Conservation (phyloP, 306 rosid genomes). For the Castanopsis chinensis region DNA sequence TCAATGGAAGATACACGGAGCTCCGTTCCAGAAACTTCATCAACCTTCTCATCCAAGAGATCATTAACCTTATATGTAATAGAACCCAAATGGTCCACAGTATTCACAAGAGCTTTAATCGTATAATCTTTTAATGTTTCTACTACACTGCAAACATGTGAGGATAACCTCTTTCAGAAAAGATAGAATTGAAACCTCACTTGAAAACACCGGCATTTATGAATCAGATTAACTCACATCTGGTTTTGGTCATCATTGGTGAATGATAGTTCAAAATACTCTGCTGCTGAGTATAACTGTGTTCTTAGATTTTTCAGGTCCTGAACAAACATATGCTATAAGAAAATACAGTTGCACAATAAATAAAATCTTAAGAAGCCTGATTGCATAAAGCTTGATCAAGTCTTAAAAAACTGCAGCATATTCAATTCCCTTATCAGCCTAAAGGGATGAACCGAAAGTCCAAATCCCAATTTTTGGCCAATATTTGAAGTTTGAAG, state of each 20-base stretch:
- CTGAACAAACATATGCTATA: constrained; percentile 40
- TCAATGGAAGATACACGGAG: constrained; percentile 86
- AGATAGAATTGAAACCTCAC: constrained; percentile 5
- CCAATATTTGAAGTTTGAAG: not conserved
- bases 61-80: constrained; percentile 90
- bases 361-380: not conserved
- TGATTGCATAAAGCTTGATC: not conserved
- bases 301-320: constrained; percentile 91
- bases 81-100: constrained; percentile 98
- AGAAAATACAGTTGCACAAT: constrained; percentile 4
- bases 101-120: constrained; percentile 92
- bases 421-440: not conserved
- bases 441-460: not conserved
- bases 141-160: constrained; percentile 59
- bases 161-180: not conserved
- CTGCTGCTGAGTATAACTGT: constrained; percentile 96
- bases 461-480: not conserved
- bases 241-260: constrained; percentile 95
- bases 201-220: not conserved
- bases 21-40: constrained; percentile 87
- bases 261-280: constrained; percentile 92
- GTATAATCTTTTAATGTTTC: constrained; percentile 97
- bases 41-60: constrained; percentile 92
- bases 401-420: not conserved
- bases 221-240: constrained; percentile 54